Percentiles rank a stretch among this genome's conserved stretches.
Conservation (phyloP, 768 basidiomycete genomes). For the Russula olivacea region DNA sequence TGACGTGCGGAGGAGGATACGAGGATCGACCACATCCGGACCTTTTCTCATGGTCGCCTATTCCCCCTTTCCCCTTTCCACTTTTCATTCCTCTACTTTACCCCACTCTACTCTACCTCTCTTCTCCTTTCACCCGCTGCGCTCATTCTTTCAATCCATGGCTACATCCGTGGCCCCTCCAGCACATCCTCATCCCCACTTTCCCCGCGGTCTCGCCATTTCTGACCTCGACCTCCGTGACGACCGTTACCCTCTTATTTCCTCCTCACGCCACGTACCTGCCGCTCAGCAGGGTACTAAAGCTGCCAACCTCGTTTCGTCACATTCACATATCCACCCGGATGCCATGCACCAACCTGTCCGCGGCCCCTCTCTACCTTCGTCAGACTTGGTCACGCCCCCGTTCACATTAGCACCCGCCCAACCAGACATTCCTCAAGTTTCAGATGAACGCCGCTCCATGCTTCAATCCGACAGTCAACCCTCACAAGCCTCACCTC, state of each 20-base stretch:
- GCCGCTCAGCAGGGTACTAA: neutral
- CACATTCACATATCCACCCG: slow-evolving; percentile 12
- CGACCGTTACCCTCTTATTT: slow-evolving; percentile 46
- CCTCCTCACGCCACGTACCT: slow-evolving; percentile 25
- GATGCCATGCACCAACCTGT: slow-evolving; percentile 16
- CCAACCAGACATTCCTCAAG: neutral
- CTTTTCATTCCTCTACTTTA: neutral
- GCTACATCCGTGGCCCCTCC: slow-evolving; percentile 27
- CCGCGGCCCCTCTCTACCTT: slow-evolving; percentile 10
- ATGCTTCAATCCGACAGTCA: neutral
- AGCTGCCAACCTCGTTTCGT: neutral
- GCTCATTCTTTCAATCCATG: slow-evolving; percentile 21
- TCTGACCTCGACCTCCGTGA: slow-evolving; percentile 59
- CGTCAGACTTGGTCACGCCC: neutral
- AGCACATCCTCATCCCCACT: slow-evolving; percentile 41
- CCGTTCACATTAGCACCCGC: neutral
- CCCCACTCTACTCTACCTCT: neutral
- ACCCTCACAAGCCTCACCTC: slow-evolving; percentile 3
- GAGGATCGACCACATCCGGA: neutral
- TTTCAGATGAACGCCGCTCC: slow-evolving; percentile 10
- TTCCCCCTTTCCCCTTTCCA: neutral
- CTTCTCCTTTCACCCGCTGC: neutral
- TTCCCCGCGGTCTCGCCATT: slow-evolving; percentile 48
- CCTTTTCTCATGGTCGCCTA: neutral
- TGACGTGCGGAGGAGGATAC: neutral